These are phyloP conservation scores for Neofusicoccum cordaticola DNA, from an alignment of 2,329 filamentous ascomycete genomes.

Conservation along the genomic window DNA sequence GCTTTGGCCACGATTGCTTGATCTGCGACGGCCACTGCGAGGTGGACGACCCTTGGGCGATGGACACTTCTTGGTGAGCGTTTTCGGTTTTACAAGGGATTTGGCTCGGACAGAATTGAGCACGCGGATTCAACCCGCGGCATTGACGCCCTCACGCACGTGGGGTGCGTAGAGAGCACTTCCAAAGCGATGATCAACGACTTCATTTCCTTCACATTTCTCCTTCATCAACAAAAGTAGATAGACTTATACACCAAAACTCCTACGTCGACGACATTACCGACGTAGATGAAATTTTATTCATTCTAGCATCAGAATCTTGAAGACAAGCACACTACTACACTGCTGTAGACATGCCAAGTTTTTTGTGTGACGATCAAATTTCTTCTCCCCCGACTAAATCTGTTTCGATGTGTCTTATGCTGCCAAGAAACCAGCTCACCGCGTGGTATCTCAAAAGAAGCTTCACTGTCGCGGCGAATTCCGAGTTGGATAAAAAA, in stretches of 20 bases:
- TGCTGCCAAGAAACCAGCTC: slow-evolving; percentile 2
- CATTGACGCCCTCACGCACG: background rate
- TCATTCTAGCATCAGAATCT: background rate
- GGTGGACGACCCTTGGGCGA: slow-evolving; percentile 10
- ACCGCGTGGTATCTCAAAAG: slow-evolving; percentile 10
- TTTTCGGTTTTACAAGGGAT: background rate
- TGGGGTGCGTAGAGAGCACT: slow-evolving; percentile 10
- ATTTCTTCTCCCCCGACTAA: no score
- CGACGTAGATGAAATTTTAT: slow-evolving; percentile 10
- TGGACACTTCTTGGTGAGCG: slow-evolving; percentile 7
- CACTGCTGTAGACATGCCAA: no score
- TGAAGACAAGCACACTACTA: no score
- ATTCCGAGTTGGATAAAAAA: background rate
- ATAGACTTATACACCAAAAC: slow-evolving; percentile 10
- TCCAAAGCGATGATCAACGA: slow-evolving; percentile 12
- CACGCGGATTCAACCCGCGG: background rate
- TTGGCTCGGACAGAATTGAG: slow-evolving; percentile 10
- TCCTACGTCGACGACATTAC: background rate
- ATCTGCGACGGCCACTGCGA: slow-evolving; percentile 11
- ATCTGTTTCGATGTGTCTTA: no score
- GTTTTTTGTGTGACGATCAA: no score
- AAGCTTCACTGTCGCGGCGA: background rate
- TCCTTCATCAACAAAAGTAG: slow-evolving; percentile 2
- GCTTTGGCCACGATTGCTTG: slow-evolving; percentile 11
- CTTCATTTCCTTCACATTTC: background rate